Percentiles rank a stretch among this genome's conserved stretches.
phyloP scores from a whole-genome alignment of 2,329 filamentous ascomycete species.

The Teratosphaeria pseudoeucalypti region DNA sequence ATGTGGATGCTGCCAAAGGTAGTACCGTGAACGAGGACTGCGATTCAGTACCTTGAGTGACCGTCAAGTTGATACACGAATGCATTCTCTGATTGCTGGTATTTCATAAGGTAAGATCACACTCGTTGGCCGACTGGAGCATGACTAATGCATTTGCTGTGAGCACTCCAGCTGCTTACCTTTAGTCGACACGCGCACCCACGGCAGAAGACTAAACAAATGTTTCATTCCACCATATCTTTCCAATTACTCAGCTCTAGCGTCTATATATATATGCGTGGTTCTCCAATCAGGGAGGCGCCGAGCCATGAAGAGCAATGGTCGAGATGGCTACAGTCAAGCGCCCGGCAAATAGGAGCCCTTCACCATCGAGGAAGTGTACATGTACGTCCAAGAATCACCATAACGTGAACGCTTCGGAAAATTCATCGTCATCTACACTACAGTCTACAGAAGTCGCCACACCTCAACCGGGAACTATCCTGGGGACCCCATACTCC shows the following conservation, averaged over 20 bases:
- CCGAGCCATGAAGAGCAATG: not conserved
- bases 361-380: not conserved
- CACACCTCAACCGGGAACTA: not conserved
- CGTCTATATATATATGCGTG: not conserved
- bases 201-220: not conserved
- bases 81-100: not conserved
- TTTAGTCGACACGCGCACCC: not conserved
- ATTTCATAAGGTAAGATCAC: not conserved
- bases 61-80: not conserved
- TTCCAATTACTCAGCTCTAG: too few relatives aligned
- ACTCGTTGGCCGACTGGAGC: not conserved
- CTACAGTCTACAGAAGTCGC: not conserved
- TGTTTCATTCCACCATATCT: not conserved
- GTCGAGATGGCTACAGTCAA: not conserved
- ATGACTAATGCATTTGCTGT: not conserved
- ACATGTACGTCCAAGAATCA: not conserved
- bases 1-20: not conserved
- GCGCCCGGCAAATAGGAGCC: not conserved
- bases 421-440: not conserved
- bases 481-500: not conserved
- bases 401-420: too few relatives aligned
- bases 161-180: not conserved
- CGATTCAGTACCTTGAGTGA: not conserved
- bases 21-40: not conserved
- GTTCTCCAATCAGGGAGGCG: not conserved